Evolutionary conservation across 2,329 filamentous ascomycete species (phyloP), one percentile per base, ranked within the genome.

Genomic region (Onygenales sp.): DNA sequence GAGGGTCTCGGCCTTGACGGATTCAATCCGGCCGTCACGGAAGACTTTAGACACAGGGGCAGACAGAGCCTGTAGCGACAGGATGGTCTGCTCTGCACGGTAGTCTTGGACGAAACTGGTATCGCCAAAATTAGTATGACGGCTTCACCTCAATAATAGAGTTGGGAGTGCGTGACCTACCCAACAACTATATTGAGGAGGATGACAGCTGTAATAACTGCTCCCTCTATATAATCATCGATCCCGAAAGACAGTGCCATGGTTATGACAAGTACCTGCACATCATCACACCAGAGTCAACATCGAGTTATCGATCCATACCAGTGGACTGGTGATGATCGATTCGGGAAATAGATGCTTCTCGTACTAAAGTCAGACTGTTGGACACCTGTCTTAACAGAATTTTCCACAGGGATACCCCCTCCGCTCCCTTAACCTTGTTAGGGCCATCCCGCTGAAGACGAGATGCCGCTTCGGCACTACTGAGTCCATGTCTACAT

Each of bases 301-400:
- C 52, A 53, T 42, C 36, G 36, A 21, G 48, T 53, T 55, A 55
- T 56, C 31, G 53, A 55, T 34, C 42, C 45, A 45, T 51, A 43
- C 52, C 52, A 51, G 42, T 44, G 51, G 54, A 53, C 46, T 52
- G 36, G 57, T 50, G 37, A 60, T 54, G 54, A 59, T 45, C 45
- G 43, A 54, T 46, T 48, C 50, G 40, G 49, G 51, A 49, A 49
- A 14, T 32, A 53, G 57, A 39, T 48, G 50, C 48, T 53, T 43
- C 42, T 64, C 71, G 61, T 70, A 77, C 83, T 66, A 86, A 76
- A 58, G 85, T 88, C 70, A 88, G 74, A 73, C 84, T 86, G 73
- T 88, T 88, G 59, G 85, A 86, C 61, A 88, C 79, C 74, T 88
- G 85, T 65, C 84, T 85, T 71, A 88, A 70, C 72, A 88, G 78